These are phyloP conservation scores for Solanum piurae DNA, from an alignment of 257 asterid genomes.

Conservation along the genomic window DNA sequence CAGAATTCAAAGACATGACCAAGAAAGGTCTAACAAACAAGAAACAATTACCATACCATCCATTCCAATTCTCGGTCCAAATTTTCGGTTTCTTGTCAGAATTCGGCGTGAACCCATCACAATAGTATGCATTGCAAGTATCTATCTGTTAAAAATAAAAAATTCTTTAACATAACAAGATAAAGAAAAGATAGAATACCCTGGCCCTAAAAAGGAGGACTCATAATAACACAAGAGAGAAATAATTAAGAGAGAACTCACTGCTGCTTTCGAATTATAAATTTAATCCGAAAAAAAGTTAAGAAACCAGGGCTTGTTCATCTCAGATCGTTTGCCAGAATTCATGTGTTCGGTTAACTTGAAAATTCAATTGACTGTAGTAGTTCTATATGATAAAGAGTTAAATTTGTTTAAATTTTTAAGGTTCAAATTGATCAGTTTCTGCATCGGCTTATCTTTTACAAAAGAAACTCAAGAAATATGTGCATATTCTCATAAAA, in stretches of 20 bases:
- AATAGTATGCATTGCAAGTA: slow-evolving; percentile 88
- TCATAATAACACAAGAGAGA: background rate
- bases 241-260: background rate
- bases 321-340: background rate
- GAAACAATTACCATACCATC: slow-evolving; percentile 46
- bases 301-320: background rate
- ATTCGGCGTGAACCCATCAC: slow-evolving; percentile 82
- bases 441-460: background rate
- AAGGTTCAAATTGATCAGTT: background rate
- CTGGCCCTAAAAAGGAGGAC: slow-evolving; percentile 1
- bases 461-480: background rate
- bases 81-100: slow-evolving; percentile 60
- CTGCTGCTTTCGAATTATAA: background rate
- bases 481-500: background rate
- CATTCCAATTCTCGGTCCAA: slow-evolving; percentile 98
- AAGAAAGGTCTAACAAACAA: background rate
- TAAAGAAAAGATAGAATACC: background rate
- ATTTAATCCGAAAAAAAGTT: background rate
- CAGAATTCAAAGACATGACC: background rate
- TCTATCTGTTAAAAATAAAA: slow-evolving; percentile 50
- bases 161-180: background rate
- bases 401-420: background rate
- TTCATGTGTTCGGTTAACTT: background rate
- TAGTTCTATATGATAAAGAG: background rate
- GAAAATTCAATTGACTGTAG: background rate